phyloP scores from a whole-genome alignment of 202 grass and related monocot species.

The Digitaria exilis region DNA sequence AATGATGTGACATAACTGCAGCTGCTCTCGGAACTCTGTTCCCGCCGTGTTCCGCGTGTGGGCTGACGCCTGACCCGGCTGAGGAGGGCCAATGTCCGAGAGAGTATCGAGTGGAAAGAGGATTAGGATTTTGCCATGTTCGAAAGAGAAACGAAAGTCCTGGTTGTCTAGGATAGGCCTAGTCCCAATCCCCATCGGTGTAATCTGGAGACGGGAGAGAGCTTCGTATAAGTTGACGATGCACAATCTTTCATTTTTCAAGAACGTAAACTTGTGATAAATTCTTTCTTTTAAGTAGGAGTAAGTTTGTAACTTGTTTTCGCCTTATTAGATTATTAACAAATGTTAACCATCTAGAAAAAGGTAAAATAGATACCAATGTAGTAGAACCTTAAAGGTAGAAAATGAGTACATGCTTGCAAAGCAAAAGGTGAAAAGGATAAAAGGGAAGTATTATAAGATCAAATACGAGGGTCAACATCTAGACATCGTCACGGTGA shows the following conservation, averaged over 20 bases:
- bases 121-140: neutral
- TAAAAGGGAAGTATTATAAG: too few species aligned
- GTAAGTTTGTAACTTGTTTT: too few species aligned
- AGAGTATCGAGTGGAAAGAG: neutral
- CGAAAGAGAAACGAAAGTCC: neutral
- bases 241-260: neutral
- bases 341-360: too few species aligned
- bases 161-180: too few species aligned
- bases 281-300: neutral
- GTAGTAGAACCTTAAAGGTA: too few species aligned
- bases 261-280: neutral
- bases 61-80: too few species aligned
- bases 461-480: too few species aligned
- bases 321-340: too few species aligned
- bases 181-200: neutral
- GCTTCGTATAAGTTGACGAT: neutral
- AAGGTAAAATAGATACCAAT: too few species aligned
- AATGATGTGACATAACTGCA: slow-evolving; percentile 30
- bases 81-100: neutral
- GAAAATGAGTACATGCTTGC: neutral
- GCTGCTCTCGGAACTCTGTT: neutral
- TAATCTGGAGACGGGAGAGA: neutral
- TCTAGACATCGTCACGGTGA: too few species aligned
- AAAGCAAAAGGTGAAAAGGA: neutral
- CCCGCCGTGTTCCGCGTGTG: neutral